Conservation (phyloP, 1,284 basidiomycete genomes). For the Violaceomyces palustris region DNA sequence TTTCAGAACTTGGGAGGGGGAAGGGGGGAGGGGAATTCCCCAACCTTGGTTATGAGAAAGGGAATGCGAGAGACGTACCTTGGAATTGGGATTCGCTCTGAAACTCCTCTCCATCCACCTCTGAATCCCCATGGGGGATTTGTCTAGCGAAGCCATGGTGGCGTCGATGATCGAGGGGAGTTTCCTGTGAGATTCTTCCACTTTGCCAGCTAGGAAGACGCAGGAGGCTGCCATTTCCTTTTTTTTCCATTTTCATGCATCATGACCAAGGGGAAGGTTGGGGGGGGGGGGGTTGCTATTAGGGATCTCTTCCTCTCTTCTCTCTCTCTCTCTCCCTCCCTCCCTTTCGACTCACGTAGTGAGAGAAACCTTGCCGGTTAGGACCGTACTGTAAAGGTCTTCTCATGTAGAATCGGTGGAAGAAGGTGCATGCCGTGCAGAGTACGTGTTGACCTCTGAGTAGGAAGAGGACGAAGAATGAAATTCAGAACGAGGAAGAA, state of each 20-base stretch:
- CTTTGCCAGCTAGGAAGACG: constrained; percentile 85
- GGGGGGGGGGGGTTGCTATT: constrained; percentile 9
- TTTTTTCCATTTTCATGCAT: too few species aligned
- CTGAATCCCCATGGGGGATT: constrained; percentile 56
- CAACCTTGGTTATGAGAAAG: too few species aligned
- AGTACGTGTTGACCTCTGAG: constrained; percentile 33
- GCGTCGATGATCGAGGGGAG: constrained; percentile 75
- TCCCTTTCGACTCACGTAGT: constrained; percentile 20
- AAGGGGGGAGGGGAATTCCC: too few species aligned
- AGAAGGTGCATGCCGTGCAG: constrained; percentile 69
- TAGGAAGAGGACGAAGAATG: background rate
- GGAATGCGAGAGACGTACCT: too few species aligned
- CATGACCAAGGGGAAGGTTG: too few species aligned
- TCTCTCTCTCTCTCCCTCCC: too few species aligned
- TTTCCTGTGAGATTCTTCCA: constrained; percentile 79
- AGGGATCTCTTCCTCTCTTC: too few species aligned
- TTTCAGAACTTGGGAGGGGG: background rate
- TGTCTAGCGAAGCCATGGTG: constrained; percentile 64
- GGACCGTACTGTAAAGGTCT: constrained; percentile 59
- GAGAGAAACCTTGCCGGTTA: constrained; percentile 61
- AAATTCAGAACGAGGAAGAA: background rate
- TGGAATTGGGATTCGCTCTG: constrained; percentile 20
- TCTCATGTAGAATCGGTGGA: constrained; percentile 92
- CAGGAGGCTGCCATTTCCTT: constrained; percentile 85
- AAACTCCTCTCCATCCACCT: constrained; percentile 37